These are phyloP conservation scores for Fusarium multiceps DNA, from an alignment of 2,329 filamentous ascomycete genomes.

Conservation along the genomic window DNA sequence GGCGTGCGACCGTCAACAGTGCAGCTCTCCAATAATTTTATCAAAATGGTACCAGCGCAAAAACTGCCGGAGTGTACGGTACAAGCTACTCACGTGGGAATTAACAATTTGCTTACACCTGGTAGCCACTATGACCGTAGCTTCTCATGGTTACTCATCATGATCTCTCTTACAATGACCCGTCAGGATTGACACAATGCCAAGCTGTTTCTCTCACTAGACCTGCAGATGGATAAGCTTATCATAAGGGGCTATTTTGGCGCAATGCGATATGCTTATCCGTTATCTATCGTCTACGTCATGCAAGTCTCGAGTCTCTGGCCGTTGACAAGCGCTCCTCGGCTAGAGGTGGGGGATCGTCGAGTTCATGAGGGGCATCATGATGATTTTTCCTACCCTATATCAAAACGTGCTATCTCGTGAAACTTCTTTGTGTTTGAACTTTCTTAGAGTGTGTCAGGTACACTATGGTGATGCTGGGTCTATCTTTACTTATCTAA, in stretches of 20 bases:
- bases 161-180: background rate
- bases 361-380: constrained; percentile 33
- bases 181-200: background rate
- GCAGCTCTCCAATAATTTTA: background rate
- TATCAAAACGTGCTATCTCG: background rate
- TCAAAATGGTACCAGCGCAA: background rate
- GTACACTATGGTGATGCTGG: background rate
- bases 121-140: background rate
- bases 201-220: constrained; percentile 18
- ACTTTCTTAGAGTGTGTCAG: background rate
- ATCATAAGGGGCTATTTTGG: constrained; percentile 24
- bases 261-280: background rate
- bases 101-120: background rate
- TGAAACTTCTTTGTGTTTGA: background rate
- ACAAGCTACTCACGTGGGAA: background rate
- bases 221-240: constrained; percentile 36
- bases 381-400: constrained; percentile 16
- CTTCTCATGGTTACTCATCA: background rate
- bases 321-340: background rate
- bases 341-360: constrained; percentile 39
- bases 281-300: constrained; percentile 29
- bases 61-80: background rate
- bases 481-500: background rate
- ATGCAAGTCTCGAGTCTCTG: background rate
- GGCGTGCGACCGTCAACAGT: background rate